Conservation (phyloP, 1,284 basidiomycete genomes). For the Rhizoctonia solani region DNA sequence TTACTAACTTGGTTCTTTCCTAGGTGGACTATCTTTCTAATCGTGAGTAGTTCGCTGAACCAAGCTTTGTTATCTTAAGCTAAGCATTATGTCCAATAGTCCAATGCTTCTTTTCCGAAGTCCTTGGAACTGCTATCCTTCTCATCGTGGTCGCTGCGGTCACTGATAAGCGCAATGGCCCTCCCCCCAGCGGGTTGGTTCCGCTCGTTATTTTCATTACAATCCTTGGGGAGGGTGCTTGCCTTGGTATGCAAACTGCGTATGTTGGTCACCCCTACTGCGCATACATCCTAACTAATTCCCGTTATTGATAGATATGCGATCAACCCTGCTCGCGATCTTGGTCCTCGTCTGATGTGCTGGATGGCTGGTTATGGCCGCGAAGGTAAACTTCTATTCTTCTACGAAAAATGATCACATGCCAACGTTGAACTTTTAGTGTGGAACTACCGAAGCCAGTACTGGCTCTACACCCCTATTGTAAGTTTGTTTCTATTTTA, state of each 20-base stretch:
- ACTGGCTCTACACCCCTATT: conserved; percentile 77
- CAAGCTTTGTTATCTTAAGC: conserved; percentile 56
- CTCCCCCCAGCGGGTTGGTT: conserved; percentile 55
- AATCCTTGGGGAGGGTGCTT: conserved; percentile 58
- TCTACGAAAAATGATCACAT: conserved; percentile 36
- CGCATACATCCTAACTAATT: not conserved
- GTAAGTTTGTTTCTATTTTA: conserved; percentile 43
- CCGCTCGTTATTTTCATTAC: conserved; percentile 60
- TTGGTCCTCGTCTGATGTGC: conserved; percentile 63
- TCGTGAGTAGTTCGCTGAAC: conserved; percentile 9
- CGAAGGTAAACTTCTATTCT: conserved; percentile 43
- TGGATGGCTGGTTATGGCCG: conserved; percentile 64
- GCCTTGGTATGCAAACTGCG: conserved; percentile 61
- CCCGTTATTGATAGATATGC: conserved; percentile 44
- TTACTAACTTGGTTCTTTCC: conserved; percentile 1
- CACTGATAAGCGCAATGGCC: conserved; percentile 54
- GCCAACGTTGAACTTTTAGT: conserved; percentile 35
- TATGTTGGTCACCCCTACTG: conserved; percentile 36
- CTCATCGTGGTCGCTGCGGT: conserved; percentile 53
- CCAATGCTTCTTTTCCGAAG: conserved; percentile 46
- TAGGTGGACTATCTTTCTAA: conserved; percentile 38
- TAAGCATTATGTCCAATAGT: conserved; percentile 50
- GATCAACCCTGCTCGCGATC: conserved; percentile 67
- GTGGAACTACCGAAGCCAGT: conserved; percentile 52
- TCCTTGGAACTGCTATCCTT: conserved; percentile 62